These are phyloP conservation scores for Medicago truncatula DNA, from an alignment of 306 rosid genomes.

Conservation along the genomic window DNA sequence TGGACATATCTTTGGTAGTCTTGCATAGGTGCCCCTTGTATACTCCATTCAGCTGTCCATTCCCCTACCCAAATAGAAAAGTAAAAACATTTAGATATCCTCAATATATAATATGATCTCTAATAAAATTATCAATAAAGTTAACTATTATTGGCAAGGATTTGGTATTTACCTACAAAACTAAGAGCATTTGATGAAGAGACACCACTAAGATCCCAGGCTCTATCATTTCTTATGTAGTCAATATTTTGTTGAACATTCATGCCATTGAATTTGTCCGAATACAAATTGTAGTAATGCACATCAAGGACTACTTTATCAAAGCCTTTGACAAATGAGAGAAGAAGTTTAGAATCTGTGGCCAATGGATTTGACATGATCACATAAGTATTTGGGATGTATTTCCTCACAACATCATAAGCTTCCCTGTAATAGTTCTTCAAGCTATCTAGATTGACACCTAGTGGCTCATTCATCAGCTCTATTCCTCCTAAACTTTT, in stretches of 20 bases:
- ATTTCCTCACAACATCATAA: conserved; percentile 53
- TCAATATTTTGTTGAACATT: conserved; percentile 52
- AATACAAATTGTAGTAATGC: conserved; percentile 59
- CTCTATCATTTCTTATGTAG: conserved; percentile 51
- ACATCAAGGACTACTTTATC: conserved; percentile 51
- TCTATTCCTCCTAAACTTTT: conserved; percentile 55
- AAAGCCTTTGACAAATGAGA: conserved; percentile 45
- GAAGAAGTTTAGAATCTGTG: conserved; percentile 47
- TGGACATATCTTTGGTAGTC: conserved; percentile 45
- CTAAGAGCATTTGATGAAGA: conserved; percentile 56
- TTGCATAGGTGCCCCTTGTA: conserved; percentile 37
- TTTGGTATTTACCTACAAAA: conserved; percentile 50
- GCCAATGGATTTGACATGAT: conserved; percentile 57
- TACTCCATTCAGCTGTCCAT: conserved; percentile 48
- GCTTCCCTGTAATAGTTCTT: conserved; percentile 47
- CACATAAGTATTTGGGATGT: conserved; percentile 49
- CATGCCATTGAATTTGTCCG: conserved; percentile 20
- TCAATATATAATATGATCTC: not conserved
- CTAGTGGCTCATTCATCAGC: conserved; percentile 54
- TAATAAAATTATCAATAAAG: too few species aligned
- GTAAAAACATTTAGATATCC: not conserved
- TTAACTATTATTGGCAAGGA: not conserved
- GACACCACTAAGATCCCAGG: conserved; percentile 41
- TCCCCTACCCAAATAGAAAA: conserved; percentile 43
- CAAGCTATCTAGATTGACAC: conserved; percentile 49